Evolutionary conservation across 805 yeast species (phyloP), one percentile per base, ranked within the genome.

Genomic region (Nakazawaea wickerhamii): DNA sequence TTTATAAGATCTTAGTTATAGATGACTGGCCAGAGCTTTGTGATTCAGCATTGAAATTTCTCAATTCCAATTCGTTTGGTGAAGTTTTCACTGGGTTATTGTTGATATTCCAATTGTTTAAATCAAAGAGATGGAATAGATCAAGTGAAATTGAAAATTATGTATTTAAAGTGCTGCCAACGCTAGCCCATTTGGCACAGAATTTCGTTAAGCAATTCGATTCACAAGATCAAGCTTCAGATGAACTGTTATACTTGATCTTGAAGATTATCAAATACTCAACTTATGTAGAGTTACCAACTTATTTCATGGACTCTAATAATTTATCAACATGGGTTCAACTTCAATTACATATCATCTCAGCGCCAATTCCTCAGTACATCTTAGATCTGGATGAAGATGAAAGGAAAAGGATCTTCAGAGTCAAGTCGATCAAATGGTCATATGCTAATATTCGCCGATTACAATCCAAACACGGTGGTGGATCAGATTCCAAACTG

Each of bases 341-440:
- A 41, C 71, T 87, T 45, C 88, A 86, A 50, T 76, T 85, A 31
- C 64, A 70, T 14, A 70, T 84, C 17, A 75, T 84, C 36, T 70
- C 71, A 44, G 67, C 74, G 55, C 68, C 66, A 5, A 59, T 76
- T 8, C 87, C 90, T 1, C 46, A 50, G 1, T 67, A 73, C 25
- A 68, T 75, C 1, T 40, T 64, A 35, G 64, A 66, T 18, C 50
- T 71, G 14, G 77, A 73, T 40, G 65, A 64, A 5, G 64, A 70
- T 18, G 79, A 74, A 27, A 68, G 71, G 38, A 64, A 60, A 36
- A 44, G 55, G 10, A 68, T 75, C 50, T 79, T 74, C 39, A 75
- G 79, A 75, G 75, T 63, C 58, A 89, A 76, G 60, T 76, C 77
- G 53, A 84, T 73, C 63, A 90, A 91, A 59, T 89, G 97, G 96